Conservation (phyloP, 2,329 filamentous ascomycete species). For the Cyclaneusma minus region DNA sequence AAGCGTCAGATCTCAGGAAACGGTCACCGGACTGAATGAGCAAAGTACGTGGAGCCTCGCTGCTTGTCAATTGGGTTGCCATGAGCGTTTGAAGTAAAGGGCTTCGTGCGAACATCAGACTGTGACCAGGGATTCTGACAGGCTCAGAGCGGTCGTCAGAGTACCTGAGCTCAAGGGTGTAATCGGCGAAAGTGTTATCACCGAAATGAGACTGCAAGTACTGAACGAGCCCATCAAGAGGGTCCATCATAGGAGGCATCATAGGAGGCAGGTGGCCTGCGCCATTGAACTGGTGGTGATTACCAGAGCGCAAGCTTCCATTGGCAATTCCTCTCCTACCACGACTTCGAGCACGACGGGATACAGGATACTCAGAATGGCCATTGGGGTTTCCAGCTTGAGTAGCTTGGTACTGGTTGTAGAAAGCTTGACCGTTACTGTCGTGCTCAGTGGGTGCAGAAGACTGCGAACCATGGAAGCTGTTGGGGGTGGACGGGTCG, state of each 20-base stretch:
- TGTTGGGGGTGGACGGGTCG: slow-evolving; percentile 40
- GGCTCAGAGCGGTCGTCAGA: slow-evolving; percentile 22
- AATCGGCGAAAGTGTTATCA: slow-evolving; percentile 27
- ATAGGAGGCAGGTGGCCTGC: slow-evolving; percentile 14
- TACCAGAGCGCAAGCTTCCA: too few relatives aligned
- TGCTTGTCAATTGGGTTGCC: slow-evolving; percentile 10
- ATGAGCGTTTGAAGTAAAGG: slow-evolving; percentile 22
- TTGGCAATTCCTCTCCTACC: too few relatives aligned
- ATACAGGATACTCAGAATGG: slow-evolving; percentile 16
- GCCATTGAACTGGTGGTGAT: too few relatives aligned
- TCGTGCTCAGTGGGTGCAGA: slow-evolving; percentile 31
- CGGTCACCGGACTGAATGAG: slow-evolving; percentile 33
- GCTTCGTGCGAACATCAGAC: slow-evolving; percentile 38
- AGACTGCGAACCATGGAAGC: slow-evolving; percentile 45
- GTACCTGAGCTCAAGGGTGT: slow-evolving; percentile 29
- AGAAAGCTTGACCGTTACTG: slow-evolving; percentile 11
- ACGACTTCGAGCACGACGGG: too few relatives aligned
- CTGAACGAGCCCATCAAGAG: slow-evolving; percentile 22
- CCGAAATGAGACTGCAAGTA: slow-evolving; percentile 25
- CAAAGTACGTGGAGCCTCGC: slow-evolving; percentile 21
- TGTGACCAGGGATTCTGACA: slow-evolving; percentile 36
- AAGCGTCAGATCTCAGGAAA: slow-evolving; percentile 38
- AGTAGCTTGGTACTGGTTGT: slow-evolving; percentile 24
- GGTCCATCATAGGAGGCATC: slow-evolving; percentile 11
- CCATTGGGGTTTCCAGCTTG: slow-evolving; percentile 24